Evolutionary conservation across 2,329 filamentous ascomycete genomes (phyloP).

Genomic region (Thelonectria olida): DNA sequence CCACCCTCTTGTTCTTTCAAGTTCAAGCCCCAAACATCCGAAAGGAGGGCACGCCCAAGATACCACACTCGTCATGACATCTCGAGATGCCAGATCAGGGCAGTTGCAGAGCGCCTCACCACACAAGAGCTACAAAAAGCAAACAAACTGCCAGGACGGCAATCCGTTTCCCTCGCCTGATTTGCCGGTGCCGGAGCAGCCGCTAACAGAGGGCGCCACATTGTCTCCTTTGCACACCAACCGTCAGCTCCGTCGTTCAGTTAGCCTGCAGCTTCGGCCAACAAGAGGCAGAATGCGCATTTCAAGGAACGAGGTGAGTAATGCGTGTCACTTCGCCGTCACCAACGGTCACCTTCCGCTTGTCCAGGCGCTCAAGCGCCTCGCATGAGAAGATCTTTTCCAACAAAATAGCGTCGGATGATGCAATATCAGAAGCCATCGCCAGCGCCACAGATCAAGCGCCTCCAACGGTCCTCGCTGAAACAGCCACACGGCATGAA

Average conservation of each 20-base stretch:
- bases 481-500: constrained; percentile 13
- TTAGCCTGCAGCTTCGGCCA: constrained; percentile 7
- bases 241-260: constrained; percentile 19
- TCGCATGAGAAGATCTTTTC: constrained; percentile 1
- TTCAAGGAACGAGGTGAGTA: constrained; percentile 4
- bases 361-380: not conserved
- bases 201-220: constrained; percentile 24
- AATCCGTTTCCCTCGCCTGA: constrained; percentile 8
- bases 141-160: not conserved
- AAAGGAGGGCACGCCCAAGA: not conserved
- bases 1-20: not conserved
- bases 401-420: not conserved
- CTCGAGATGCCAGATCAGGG: not conserved
- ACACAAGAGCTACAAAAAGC: not conserved
- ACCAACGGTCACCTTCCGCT: not conserved
- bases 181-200: constrained; percentile 19
- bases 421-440: not conserved
- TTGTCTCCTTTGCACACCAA: constrained; percentile 9
- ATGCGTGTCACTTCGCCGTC: constrained; percentile 10
- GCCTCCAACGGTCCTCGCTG: constrained; percentile 5
- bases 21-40: not conserved
- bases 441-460: constrained; percentile 1
- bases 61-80: not conserved
- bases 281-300: constrained; percentile 5
- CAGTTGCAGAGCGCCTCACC: too few species aligned